Evolutionary conservation across 2,329 filamentous ascomycete genomes (phyloP).

Genomic region (Cladophialophora psammophila): DNA sequence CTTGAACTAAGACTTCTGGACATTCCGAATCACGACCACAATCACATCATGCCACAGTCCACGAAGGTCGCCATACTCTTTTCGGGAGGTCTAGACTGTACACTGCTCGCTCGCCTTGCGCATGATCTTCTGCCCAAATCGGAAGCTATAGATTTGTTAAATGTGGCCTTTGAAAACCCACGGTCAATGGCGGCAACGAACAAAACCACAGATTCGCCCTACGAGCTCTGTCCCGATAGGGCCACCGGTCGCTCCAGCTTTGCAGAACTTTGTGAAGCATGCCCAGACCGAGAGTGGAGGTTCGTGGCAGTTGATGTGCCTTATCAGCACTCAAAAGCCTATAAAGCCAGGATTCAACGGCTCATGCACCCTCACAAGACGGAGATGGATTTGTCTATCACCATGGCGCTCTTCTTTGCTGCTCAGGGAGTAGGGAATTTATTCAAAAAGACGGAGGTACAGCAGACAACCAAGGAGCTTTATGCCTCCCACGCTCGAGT

Average conservation of each 20-base stretch:
- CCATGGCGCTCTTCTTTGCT: constrained; percentile 92
- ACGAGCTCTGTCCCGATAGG: constrained; percentile 88
- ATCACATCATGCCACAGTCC: constrained; percentile 34
- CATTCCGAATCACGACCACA: constrained; percentile 35
- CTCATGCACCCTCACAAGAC: constrained; percentile 94
- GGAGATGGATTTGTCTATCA: constrained; percentile 98
- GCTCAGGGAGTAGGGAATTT: constrained; percentile 71
- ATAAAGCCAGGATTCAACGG: constrained; percentile 72
- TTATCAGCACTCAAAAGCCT: constrained; percentile 73
- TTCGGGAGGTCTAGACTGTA: constrained; percentile 93
- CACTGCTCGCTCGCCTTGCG: constrained; percentile 78
- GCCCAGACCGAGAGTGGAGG: constrained; percentile 76
- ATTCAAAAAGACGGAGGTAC: neutral
- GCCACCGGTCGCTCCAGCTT: constrained; percentile 83
- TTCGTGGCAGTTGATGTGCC: constrained; percentile 83
- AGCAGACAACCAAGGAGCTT: constrained; percentile 56
- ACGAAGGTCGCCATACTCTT: constrained; percentile 78
- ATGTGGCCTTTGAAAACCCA: constrained; percentile 97
- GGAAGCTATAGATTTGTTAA: constrained; percentile 84
- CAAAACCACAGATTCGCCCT: constrained; percentile 60
- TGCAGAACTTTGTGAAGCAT: constrained; percentile 73
- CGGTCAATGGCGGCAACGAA: constrained; percentile 65
- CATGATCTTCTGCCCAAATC: constrained; percentile 75
- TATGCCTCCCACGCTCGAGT: constrained; percentile 73
- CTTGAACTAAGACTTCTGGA: constrained; percentile 34